These are phyloP conservation scores for Leccinum ochraceum DNA, from an alignment of 768 basidiomycete genomes.

Conservation along the genomic window DNA sequence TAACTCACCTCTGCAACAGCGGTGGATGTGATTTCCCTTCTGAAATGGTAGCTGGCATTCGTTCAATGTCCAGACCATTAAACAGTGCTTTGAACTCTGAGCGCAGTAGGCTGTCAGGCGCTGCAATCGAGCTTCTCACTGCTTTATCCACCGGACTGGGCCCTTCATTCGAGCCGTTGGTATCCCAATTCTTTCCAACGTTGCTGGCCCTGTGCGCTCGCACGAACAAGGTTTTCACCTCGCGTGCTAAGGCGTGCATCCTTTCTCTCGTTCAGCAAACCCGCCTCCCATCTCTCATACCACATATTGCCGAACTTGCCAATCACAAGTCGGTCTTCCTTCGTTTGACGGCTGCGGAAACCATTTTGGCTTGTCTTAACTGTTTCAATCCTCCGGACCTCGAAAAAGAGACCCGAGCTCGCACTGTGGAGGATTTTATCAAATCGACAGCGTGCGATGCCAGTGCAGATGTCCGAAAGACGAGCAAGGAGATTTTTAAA, in stretches of 20 bases:
- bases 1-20: conserved; percentile 51
- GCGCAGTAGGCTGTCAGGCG: conserved; percentile 67
- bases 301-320: conserved; percentile 54
- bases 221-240: conserved; percentile 76
- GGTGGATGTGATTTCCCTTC: conserved; percentile 52
- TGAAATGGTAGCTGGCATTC: conserved; percentile 53
- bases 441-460: conserved; percentile 68
- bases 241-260: conserved; percentile 63
- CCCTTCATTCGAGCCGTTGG: conserved; percentile 62
- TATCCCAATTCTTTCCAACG: conserved; percentile 66
- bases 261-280: conserved; percentile 63
- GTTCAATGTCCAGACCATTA: conserved; percentile 53
- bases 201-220: conserved; percentile 68
- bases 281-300: conserved; percentile 62
- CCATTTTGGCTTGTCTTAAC: conserved; percentile 64
- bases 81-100: conserved; percentile 69
- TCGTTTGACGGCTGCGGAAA: conserved; percentile 66
- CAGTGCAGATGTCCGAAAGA: conserved; percentile 71
- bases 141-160: conserved; percentile 57
- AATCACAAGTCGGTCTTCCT: conserved; percentile 71
- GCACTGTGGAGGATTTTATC: conserved; percentile 71
- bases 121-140: conserved; percentile 63
- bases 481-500: conserved; percentile 70
- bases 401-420: conserved; percentile 64
- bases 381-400: conserved; percentile 79